Percentiles rank a stretch among this genome's conserved stretches.
phyloP scores from a whole-genome alignment of 2,329 filamentous ascomycete species.

The Calonectria henricotiae region DNA sequence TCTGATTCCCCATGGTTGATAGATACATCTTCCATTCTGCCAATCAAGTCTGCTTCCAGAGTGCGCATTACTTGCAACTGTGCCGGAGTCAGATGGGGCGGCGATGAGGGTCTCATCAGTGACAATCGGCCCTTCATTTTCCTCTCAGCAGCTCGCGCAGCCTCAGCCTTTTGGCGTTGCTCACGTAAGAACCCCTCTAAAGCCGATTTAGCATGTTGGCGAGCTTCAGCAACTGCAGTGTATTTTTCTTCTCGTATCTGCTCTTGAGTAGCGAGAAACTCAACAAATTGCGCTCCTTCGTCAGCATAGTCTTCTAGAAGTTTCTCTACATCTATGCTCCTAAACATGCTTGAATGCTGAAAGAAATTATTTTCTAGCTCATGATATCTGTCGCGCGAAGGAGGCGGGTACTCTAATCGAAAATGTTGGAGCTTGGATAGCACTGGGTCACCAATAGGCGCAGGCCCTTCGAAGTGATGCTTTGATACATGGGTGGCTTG shows the following conservation, averaged over 20 bases:
- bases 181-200: constrained; percentile 19
- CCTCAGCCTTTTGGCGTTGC: constrained; percentile 2
- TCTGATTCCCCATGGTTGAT: constrained; percentile 43
- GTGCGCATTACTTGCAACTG: constrained; percentile 33
- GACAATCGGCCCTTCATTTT: background rate
- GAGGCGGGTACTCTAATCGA: constrained; percentile 34
- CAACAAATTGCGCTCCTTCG: constrained; percentile 30
- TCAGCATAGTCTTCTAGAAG: constrained; percentile 37
- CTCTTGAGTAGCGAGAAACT: constrained; percentile 33
- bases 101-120: constrained; percentile 1
- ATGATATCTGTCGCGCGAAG: constrained; percentile 37
- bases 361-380: constrained; percentile 21
- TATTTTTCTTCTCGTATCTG: constrained; percentile 25
- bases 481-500: background rate
- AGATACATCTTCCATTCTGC: constrained; percentile 34
- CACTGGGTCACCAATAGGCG: constrained; percentile 29
- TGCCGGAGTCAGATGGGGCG: constrained; percentile 19
- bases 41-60: constrained; percentile 34
- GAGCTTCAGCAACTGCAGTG: background rate
- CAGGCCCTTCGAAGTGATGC: constrained; percentile 28
- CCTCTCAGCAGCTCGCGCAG: background rate
- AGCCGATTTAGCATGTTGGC: background rate
- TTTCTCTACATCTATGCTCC: constrained; percentile 29
- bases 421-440: constrained; percentile 23
- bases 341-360: constrained; percentile 16